These are phyloP conservation scores for Chlorella variabilis DNA, from an alignment of 163 green algal genomes.

Conservation along the genomic window DNA sequence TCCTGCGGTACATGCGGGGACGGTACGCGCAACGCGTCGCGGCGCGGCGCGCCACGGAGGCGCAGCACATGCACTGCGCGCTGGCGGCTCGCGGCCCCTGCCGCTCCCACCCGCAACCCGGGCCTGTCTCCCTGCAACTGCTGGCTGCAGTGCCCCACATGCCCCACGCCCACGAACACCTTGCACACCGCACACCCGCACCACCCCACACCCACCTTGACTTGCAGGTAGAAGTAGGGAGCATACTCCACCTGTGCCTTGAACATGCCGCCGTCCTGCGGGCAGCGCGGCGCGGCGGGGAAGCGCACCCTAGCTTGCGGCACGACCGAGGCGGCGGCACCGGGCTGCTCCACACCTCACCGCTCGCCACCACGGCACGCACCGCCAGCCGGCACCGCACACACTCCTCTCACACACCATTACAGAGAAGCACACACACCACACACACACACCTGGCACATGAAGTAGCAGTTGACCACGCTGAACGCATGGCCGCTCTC, in stretches of 20 bases:
- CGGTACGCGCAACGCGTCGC: neutral
- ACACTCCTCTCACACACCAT: no score
- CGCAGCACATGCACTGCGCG: neutral
- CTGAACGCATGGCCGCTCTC: slow-evolving; percentile 77
- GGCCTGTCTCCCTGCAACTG: neutral
- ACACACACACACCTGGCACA: slow-evolving; percentile 86
- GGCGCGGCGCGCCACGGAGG: neutral
- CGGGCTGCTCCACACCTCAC: no score
- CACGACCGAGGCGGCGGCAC: no score
- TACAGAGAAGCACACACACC: no score
- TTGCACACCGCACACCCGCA: neutral
- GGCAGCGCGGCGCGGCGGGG: neutral
- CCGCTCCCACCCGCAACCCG: no score
- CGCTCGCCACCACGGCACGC: no score
- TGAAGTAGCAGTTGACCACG: slow-evolving; percentile 95
- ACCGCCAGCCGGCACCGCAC: no score
- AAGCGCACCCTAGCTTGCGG: no score
- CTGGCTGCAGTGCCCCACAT: neutral
- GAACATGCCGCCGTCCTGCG: slow-evolving; percentile 94
- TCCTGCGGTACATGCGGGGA: no score
- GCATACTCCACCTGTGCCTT: slow-evolving; percentile 83
- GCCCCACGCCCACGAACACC: neutral
- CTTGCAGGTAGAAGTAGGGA: slow-evolving; percentile 95
- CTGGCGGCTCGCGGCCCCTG: no score
- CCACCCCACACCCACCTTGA: slow-evolving; percentile 62